Evolutionary conservation across 2,329 filamentous ascomycete species (phyloP).

Genomic region (Aureobasidium sp.): DNA sequence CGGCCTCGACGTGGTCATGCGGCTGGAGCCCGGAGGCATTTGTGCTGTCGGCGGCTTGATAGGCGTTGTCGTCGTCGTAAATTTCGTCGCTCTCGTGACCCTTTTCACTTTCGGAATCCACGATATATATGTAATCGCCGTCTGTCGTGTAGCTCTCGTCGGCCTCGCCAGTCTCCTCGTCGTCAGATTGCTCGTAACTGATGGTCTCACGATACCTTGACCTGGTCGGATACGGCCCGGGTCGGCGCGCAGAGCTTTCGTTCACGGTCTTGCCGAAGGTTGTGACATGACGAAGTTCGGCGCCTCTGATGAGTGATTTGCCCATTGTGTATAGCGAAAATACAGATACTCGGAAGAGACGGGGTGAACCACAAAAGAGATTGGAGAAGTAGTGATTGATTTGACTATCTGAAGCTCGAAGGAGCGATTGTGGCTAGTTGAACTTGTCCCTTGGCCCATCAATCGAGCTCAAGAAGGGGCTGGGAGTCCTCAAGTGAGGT

Average conservation of each 20-base stretch:
- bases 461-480: background rate
- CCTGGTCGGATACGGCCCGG: background rate
- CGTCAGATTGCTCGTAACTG: background rate
- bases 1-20: background rate
- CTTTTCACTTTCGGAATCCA: background rate
- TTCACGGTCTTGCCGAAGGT: background rate
- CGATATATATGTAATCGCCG: too few relatives aligned
- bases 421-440: background rate
- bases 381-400: background rate
- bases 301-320: background rate
- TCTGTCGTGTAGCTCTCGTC: background rate
- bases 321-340: background rate
- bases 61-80: background rate
- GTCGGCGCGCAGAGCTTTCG: background rate
- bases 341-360: background rate
- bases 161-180: background rate
- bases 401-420: background rate
- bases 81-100: background rate
- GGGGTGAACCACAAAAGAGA: background rate
- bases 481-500: background rate
- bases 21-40: background rate
- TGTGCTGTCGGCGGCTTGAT: too few relatives aligned
- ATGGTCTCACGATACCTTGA: background rate
- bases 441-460: background rate
- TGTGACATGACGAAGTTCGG: background rate